Percentiles rank a stretch among this genome's conserved stretches.
phyloP scores from a whole-genome alignment of 2,329 filamentous ascomycete genomes.

The Cytospora chrysosperma region DNA sequence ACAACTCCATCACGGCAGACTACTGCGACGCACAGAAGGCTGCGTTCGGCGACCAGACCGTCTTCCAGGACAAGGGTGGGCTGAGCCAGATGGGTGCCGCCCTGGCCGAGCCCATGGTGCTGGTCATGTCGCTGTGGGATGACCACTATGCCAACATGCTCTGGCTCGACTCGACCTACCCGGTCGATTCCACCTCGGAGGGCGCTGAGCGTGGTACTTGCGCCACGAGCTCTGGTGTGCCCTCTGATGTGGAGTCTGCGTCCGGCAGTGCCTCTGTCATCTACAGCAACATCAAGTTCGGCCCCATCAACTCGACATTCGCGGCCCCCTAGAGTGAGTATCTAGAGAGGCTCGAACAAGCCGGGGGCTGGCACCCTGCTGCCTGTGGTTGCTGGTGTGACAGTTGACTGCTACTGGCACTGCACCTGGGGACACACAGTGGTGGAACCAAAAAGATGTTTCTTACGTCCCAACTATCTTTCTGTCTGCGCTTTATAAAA shows the following conservation, averaged over 20 bases:
- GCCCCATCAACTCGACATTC: conserved; percentile 27
- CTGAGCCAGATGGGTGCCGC: conserved; percentile 52
- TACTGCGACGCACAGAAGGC: conserved; percentile 57
- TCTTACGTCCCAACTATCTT: not conserved
- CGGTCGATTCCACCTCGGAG: conserved; percentile 38
- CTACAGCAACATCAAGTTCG: conserved; percentile 29
- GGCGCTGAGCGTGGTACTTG: conserved; percentile 47
- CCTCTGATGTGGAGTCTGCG: conserved; percentile 37
- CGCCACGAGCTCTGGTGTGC: conserved; percentile 39
- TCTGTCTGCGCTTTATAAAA: not conserved
- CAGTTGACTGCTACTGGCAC: not conserved
- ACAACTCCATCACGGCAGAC: conserved; percentile 45
- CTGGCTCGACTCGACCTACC: conserved; percentile 61
- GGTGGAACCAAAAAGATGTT: not conserved
- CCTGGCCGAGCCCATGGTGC: conserved; percentile 56
- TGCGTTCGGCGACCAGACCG: conserved; percentile 50
- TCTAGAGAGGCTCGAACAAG: not conserved
- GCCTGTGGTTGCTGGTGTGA: not conserved
- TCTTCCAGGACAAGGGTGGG: conserved; percentile 53
- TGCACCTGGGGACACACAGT: not conserved
- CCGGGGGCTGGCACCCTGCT: not conserved
- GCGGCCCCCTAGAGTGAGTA: not conserved
- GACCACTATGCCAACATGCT: conserved; percentile 62
- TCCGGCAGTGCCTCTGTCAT: conserved; percentile 28
- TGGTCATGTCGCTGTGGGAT: conserved; percentile 62